phyloP scores from a whole-genome alignment of 2,329 filamentous ascomycete genomes.

The Alternaria angustiovoidea region DNA sequence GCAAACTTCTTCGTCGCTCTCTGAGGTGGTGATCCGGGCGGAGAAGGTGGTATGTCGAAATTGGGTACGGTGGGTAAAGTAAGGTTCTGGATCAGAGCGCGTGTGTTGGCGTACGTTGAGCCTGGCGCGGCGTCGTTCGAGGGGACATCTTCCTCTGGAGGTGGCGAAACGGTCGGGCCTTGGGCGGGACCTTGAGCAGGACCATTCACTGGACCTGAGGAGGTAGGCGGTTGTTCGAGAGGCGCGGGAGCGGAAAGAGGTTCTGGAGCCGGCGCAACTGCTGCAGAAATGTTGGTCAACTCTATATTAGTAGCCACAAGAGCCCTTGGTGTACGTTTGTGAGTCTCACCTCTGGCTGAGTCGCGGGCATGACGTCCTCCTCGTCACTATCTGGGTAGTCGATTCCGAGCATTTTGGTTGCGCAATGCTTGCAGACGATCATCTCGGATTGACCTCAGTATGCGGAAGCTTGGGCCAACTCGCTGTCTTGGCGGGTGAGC shows the following conservation, averaged over 20 bases:
- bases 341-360: slow-evolving; percentile 51
- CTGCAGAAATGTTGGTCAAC: slow-evolving; percentile 35
- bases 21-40: slow-evolving; percentile 63
- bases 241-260: slow-evolving; percentile 15
- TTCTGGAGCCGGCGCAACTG: slow-evolving; percentile 22
- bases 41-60: slow-evolving; percentile 77
- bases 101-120: slow-evolving; percentile 74
- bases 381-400: slow-evolving; percentile 58
- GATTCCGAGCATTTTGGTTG: slow-evolving; percentile 52
- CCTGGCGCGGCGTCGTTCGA: slow-evolving; percentile 37
- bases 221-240: slow-evolving; percentile 13
- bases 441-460: slow-evolving; percentile 12
- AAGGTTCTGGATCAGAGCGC: slow-evolving; percentile 72
- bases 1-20: slow-evolving; percentile 71
- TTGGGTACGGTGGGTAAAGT: slow-evolving; percentile 77
- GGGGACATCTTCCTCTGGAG: slow-evolving; percentile 23
- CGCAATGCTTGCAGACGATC: slow-evolving; percentile 9
- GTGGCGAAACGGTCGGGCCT: slow-evolving; percentile 37
- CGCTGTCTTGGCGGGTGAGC: slow-evolving; percentile 25
- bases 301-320: slow-evolving; percentile 60
- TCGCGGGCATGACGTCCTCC: slow-evolving; percentile 49
- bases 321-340: slow-evolving; percentile 37
- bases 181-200: slow-evolving; percentile 41
- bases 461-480: slow-evolving; percentile 41
- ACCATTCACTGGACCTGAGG: slow-evolving; percentile 29